Percentiles rank a stretch among this genome's conserved stretches.
Evolutionary conservation across 129 eudicot genomes (phyloP).

Genomic region (Escallonia herrerae): DNA sequence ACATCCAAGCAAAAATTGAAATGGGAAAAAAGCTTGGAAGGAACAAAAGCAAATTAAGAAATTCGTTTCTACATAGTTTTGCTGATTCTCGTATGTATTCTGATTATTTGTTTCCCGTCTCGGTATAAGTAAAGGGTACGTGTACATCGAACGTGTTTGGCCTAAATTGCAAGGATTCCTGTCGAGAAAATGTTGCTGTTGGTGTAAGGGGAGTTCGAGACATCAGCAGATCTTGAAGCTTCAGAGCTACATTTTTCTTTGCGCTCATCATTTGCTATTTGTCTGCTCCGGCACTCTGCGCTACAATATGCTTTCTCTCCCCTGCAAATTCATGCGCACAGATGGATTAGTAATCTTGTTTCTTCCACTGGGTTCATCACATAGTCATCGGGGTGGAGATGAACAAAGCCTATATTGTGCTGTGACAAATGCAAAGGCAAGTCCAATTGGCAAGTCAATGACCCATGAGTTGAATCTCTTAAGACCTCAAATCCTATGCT

Average conservation of each 20-base stretch:
- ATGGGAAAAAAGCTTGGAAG: not conserved
- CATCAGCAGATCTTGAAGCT: conserved; percentile 32
- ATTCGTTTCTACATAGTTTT: not conserved
- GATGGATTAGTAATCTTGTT: too few species aligned
- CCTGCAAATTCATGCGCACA: conserved; percentile 22
- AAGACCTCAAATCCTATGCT: too few species aligned
- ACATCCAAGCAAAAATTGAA: conserved; percentile 3
- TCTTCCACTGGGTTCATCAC: too few species aligned
- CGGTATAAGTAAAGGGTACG: not conserved
- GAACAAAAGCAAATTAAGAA: not conserved
- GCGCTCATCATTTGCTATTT: conserved; percentile 60
- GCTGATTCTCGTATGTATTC: conserved; percentile 3
- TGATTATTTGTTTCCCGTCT: not conserved
- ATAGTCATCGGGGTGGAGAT: not conserved
- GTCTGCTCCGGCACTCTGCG: conserved; percentile 67
- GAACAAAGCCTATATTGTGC: not conserved
- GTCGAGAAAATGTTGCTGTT: conserved; percentile 27
- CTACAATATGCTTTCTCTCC: conserved; percentile 89
- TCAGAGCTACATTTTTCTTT: conserved; percentile 46
- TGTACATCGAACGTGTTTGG: not conserved
- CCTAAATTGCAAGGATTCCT: conserved; percentile 58
- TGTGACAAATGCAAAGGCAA: too few species aligned
- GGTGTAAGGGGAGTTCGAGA: conserved; percentile 37
- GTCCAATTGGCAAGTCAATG: not conserved
- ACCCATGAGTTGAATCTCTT: not conserved